Base-by-base conservation (phyloP, 2,329 filamentous ascomycete species). In the Talaromyces sp. region DNA sequence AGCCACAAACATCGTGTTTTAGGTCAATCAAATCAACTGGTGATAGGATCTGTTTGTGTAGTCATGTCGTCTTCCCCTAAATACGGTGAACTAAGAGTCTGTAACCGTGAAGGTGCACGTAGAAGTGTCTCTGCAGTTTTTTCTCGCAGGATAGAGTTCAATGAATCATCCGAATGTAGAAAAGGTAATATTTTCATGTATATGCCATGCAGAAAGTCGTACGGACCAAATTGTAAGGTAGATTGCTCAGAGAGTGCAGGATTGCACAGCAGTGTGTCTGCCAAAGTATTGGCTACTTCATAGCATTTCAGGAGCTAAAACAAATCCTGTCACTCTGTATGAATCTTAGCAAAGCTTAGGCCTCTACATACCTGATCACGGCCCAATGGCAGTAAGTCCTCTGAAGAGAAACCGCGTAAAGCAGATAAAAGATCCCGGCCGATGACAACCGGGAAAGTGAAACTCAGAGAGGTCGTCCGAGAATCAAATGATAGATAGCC, bases 251-350 rank as follows among this genome's bases (percentile, higher is more conserved):
- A 58, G 0, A 54, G 25, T 1, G 64, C 17, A 3, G 69, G 62
- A 6, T 66, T 70, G 47, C 69, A 69, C 17, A 75, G 64, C 11
- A 75, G 67, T 2, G 68, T 73, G 60, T 75, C 73, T 27, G 73
- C 73, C 8, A 75, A 63, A 5, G 73, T 73, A 60, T 75, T 75
- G 17, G 73, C 67, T 5, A 75, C 71, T 53, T 75, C 73, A n/a
- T 73, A 75, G 34, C 73, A 75, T 61, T 75, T 75, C 31, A 75
- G 65, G 27, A 75, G 65, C 73, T 75, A 4, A 8, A 53, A 17
- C 13, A 22, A 15, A 2, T n/a, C n/a, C n/a, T n/a, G n/a, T n/a
- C n/a, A n/a, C n/a, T n/a, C n/a, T n/a, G n/a, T n/a, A n/a, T n/a
- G n/a, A n/a, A n/a, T n/a, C n/a, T n/a, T n/a, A 53, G 27, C 13